Evolutionary conservation across 441 rosid species (phyloP), one percentile per base, ranked within the genome.

Genomic region (Macaranga tanarius): DNA sequence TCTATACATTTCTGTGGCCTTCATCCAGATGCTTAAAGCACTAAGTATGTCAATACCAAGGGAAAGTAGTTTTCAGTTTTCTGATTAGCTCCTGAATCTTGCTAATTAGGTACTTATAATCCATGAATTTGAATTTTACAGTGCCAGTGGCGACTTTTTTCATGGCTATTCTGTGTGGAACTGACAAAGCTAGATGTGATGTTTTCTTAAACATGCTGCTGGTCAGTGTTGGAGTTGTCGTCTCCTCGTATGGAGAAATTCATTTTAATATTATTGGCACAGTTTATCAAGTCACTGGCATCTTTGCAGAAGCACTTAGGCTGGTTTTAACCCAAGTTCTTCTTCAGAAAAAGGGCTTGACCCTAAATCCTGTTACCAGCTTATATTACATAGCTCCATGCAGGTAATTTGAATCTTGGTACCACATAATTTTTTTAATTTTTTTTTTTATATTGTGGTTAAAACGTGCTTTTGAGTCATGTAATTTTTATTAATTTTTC

Each of bases 21-120:
- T 95, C 81, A 95, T 92, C 79, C 99, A 95, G 89, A 95, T 95
- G 99, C 98, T 95, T 55, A 95, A 95, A 85, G 99, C 99, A 76
- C 78, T 95, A 77, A 95, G 99, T 95, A 93, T 77, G 98, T 78
- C n/a, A 19, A 64, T 61, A 22, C 19, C 68, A 76, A 77, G 62
- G 44, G 65, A 66, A 34, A n/a, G 72, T 48, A 58, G 50, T 71
- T 40, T 65, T 61, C 31, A 17, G 38, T 22, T 62, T 42, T 64
- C 59, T 58, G 25, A 65, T 79, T 66, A 48, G 60, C 56, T 65
- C 72, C 69, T 60, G 69, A 7, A 60, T 40, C 62, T 26, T 61
- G 77, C 76, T 73, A 38, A 76, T 28, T 77, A 52, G 56, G 10
- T 81, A 22, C 64, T 79, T 56, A 82, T 71, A 59, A 76, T 64